These are phyloP conservation scores for Cordyceps fumosorosea DNA, from an alignment of 2,329 filamentous ascomycete genomes.

Conservation along the genomic window DNA sequence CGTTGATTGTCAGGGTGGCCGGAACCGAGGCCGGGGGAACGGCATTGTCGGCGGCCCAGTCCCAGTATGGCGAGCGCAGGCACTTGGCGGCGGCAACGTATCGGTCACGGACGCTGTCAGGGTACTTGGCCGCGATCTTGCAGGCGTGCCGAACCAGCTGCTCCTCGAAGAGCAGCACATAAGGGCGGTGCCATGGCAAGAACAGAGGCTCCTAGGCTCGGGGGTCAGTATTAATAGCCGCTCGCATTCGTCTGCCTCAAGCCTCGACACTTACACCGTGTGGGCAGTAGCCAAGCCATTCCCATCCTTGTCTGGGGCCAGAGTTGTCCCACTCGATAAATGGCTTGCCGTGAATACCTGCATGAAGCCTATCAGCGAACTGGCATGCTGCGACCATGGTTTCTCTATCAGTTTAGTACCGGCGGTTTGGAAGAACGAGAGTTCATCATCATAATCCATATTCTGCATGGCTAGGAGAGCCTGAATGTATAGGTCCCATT, in stretches of 20 bases:
- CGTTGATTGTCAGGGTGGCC: conserved; percentile 2
- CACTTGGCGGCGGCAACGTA: conserved; percentile 33
- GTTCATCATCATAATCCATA: conserved; percentile 26
- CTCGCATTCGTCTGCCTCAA: too few relatives aligned
- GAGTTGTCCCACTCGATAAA: conserved; percentile 26
- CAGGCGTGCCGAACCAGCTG: conserved; percentile 33
- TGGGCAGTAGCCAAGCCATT: conserved; percentile 29
- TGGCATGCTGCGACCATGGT: background rate
- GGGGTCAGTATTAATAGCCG: background rate
- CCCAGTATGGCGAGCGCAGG: conserved; percentile 40
- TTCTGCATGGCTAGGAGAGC: conserved; percentile 32
- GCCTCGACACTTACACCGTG: conserved; percentile 28
- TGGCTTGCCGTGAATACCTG: conserved; percentile 24
- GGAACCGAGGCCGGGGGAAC: conserved; percentile 29
- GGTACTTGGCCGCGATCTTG: conserved; percentile 34
- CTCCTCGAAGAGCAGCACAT: conserved; percentile 45
- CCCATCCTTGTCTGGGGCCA: background rate
- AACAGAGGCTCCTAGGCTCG: conserved; percentile 32
- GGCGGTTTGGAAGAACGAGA: conserved; percentile 36
- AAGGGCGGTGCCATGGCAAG: conserved; percentile 43
- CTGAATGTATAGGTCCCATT: conserved; percentile 35
- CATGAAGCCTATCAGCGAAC: background rate
- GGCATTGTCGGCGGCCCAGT: conserved; percentile 33
- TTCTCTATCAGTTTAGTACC: conserved; percentile 23
- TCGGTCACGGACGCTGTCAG: conserved; percentile 17